Percentiles rank a stretch among this genome's conserved stretches.
These are phyloP conservation scores for Cyclocybe aegerita DNA, from an alignment of 768 basidiomycete genomes.

Conservation along the genomic window DNA sequence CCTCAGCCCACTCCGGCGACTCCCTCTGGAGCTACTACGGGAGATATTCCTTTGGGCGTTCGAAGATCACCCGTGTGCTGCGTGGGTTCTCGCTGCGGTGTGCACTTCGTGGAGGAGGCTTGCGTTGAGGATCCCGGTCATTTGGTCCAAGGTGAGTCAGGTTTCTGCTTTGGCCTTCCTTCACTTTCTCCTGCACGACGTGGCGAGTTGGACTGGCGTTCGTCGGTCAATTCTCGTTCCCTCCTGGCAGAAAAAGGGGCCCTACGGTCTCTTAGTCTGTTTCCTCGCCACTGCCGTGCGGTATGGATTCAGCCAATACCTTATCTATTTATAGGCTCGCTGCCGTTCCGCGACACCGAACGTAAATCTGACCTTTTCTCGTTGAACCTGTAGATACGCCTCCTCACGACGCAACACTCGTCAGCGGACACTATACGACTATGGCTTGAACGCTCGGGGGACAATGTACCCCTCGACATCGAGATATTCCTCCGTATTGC, in stretches of 20 bases:
- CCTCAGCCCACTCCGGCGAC: constrained; percentile 67
- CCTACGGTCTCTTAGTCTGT: too few relatives aligned
- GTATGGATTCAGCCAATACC: background rate
- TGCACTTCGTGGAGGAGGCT: constrained; percentile 66
- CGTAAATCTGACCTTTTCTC: constrained; percentile 9
- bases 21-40: constrained; percentile 72
- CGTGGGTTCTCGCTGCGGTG: constrained; percentile 74
- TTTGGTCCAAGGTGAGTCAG: constrained; percentile 75
- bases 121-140: constrained; percentile 59
- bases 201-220: background rate
- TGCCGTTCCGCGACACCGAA: constrained; percentile 9
- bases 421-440: constrained; percentile 80
- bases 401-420: constrained; percentile 65
- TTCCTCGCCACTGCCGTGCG: background rate
- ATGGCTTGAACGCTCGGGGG: constrained; percentile 81
- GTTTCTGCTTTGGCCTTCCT: constrained; percentile 4
- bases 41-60: constrained; percentile 72
- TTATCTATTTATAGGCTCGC: constrained; percentile 9
- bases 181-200: background rate
- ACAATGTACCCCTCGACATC: constrained; percentile 70
- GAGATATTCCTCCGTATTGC: constrained; percentile 72
- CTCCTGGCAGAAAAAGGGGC: too few relatives aligned
- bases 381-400: constrained; percentile 53
- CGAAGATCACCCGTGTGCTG: constrained; percentile 68
- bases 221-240: too few relatives aligned